Base-by-base conservation (phyloP, 306 rosid genomes). In the Glycine tomentella region DNA sequence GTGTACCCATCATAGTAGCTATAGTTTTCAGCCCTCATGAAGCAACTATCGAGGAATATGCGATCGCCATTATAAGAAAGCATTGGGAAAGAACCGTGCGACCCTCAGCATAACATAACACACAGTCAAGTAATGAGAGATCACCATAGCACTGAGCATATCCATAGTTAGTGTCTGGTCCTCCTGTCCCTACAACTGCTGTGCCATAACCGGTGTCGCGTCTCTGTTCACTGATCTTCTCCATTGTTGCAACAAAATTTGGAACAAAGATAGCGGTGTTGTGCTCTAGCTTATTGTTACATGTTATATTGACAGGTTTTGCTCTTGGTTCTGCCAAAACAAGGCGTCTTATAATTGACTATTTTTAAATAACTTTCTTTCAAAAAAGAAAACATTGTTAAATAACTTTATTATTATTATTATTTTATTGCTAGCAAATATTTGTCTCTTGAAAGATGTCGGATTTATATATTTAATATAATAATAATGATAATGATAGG, bases 101-200 rank as follows among this genome's bases (percentile, higher is more conserved):
- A 0, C 91, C 91, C 84, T 92, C 87, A 0, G 95, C 92, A 2
- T 92, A 92, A 75, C 97, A 92, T 31, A 91, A 40, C 5, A 87
- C 89, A 42, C 95, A 92, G 51, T 92, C 97, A 3, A 83, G 88
- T 11, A 88, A 83, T 20, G 97, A 83, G 48, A 92, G 93, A 74
- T 92, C 97, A 9, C 95, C 95, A 61, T 89, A 92, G 84, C 97
- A 91, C 63, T 92, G 94, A 36, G 91, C 97, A 5, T 91, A 81
- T 13, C 95, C 97, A 45, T 85, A 89, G 89, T 77, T 88, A 5
- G 64, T 53, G 68, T 92, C 87, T n/a, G 90, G 94, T 45, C 74
- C 55, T n/a, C 93, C 95, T 33, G 86, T 58, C 3, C 97, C 97
- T 9, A 42, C 46, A 49, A 71, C 72, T 69, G 91, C 90, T 16